Evolutionary conservation across 192 early-diverging fungal species (phyloP).

Genomic region (Pilaira anomala): DNA sequence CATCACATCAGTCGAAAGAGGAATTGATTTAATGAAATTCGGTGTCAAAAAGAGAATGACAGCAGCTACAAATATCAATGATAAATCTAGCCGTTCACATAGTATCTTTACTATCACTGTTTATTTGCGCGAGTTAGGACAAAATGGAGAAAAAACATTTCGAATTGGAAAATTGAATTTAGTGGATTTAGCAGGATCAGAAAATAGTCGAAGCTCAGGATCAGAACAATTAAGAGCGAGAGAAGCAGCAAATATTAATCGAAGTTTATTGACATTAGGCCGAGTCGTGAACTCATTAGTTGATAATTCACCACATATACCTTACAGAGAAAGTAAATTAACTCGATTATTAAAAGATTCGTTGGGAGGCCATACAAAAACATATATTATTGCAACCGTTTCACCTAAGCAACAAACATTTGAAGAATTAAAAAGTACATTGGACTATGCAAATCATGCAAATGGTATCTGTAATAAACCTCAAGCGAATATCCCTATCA

Average conservation of each 20-base stretch:
- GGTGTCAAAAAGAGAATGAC: slow-evolving; percentile 73
- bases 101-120: slow-evolving; percentile 90
- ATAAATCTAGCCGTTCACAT: slow-evolving; percentile 89
- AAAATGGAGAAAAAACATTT: slow-evolving; percentile 83
- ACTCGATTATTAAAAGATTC: slow-evolving; percentile 91
- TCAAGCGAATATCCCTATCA: slow-evolving; percentile 74
- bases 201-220: slow-evolving; percentile 89
- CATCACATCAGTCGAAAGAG: slow-evolving; percentile 71
- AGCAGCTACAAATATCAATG: slow-evolving; percentile 88
- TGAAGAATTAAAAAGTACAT: slow-evolving; percentile 71
- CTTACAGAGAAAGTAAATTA: slow-evolving; percentile 84
- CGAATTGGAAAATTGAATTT: slow-evolving; percentile 94
- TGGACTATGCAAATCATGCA: slow-evolving; percentile 77
- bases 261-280: slow-evolving; percentile 69
- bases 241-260: slow-evolving; percentile 91
- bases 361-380: slow-evolving; percentile 83
- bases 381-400: slow-evolving; percentile 94
- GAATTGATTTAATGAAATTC: slow-evolving; percentile 65
- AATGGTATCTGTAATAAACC: slow-evolving; percentile 79
- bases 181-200: slow-evolving; percentile 94
- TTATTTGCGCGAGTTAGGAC: slow-evolving; percentile 79
- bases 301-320: slow-evolving; percentile 59
- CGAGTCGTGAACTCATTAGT: slow-evolving; percentile 70
- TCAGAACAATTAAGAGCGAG: slow-evolving; percentile 77
- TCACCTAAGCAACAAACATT: slow-evolving; percentile 66